Conservation (phyloP, 192 early-diverging fungal genomes). For the Paraglomus brasilianum region DNA sequence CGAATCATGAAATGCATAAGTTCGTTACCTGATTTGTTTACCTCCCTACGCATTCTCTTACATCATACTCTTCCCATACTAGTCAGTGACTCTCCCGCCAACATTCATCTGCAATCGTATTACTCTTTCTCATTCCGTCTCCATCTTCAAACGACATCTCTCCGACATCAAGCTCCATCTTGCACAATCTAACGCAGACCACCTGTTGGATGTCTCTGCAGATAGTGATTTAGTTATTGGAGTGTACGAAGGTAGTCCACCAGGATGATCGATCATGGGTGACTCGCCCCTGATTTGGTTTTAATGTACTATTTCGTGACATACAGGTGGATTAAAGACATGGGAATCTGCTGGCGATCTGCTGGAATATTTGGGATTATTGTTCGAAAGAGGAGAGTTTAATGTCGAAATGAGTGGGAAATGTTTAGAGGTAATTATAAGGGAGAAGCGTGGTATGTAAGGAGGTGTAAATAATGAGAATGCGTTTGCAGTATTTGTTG, state of each 20-base stretch:
- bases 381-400: slow-evolving; percentile 34
- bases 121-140: not conserved
- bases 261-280: not conserved
- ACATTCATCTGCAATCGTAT: not conserved
- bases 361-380: slow-evolving; percentile 61
- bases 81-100: not conserved
- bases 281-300: not conserved
- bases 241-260: slow-evolving; percentile 75
- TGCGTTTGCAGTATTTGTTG: not conserved
- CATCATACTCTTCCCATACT: not conserved
- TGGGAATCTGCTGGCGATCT: slow-evolving; percentile 96
- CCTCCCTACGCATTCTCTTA: not conserved
- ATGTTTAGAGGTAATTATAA: slow-evolving; percentile 50
- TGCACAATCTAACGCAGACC: slow-evolving; percentile 50
- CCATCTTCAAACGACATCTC: slow-evolving; percentile 63
- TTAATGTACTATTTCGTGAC: not conserved
- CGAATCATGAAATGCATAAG: too few relatives aligned
- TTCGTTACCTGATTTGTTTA: not conserved
- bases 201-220: slow-evolving; percentile 48
- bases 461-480: not conserved
- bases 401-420: slow-evolving; percentile 37
- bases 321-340: slow-evolving; percentile 84
- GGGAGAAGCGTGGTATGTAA: too few relatives aligned
- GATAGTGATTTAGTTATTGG: slow-evolving; percentile 81
- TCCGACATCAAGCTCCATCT: slow-evolving; percentile 84